Evolutionary conservation across 345 rosid genomes (phyloP).

Genomic region (Rhodomyrtus tomentosa): DNA sequence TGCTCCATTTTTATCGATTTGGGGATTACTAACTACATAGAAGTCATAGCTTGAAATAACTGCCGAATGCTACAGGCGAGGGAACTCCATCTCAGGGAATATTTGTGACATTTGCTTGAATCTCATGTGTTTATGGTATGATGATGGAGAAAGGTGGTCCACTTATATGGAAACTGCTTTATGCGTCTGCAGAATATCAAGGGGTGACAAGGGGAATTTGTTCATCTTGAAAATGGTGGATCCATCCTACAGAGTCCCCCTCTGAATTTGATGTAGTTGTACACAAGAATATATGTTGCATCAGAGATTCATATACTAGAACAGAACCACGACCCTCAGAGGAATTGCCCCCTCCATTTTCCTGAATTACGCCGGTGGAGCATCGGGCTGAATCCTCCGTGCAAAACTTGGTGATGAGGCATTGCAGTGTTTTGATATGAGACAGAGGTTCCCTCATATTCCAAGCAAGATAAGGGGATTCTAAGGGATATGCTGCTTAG

Average conservation of each 20-base stretch:
- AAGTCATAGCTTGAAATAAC: not conserved
- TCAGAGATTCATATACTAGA: not conserved
- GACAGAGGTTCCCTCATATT: not conserved
- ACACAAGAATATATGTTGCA: not conserved
- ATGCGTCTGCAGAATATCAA: slow-evolving; percentile 47
- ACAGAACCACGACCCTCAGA: not conserved
- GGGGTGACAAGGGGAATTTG: slow-evolving; percentile 86
- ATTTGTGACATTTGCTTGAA: not conserved
- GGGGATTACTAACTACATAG: not conserved
- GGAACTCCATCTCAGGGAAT: not conserved
- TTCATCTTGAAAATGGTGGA: slow-evolving; percentile 90
- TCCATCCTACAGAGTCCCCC: slow-evolving; percentile 66
- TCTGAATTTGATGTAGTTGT: not conserved
- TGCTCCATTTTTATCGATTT: not conserved
- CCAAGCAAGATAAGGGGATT: not conserved
- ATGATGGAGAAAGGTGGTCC: not conserved
- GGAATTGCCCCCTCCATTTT: not conserved
- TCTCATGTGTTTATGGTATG: not conserved
- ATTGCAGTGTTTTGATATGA: not conserved
- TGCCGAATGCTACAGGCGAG: not conserved
- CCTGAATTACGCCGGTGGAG: not conserved
- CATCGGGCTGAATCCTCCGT: not conserved
- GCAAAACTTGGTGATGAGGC: not conserved
- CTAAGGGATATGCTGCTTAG: not conserved
- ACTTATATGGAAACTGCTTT: not conserved